Base-by-base conservation (phyloP, 2,329 filamentous ascomycete species). In the Ophiostoma piceae region DNA sequence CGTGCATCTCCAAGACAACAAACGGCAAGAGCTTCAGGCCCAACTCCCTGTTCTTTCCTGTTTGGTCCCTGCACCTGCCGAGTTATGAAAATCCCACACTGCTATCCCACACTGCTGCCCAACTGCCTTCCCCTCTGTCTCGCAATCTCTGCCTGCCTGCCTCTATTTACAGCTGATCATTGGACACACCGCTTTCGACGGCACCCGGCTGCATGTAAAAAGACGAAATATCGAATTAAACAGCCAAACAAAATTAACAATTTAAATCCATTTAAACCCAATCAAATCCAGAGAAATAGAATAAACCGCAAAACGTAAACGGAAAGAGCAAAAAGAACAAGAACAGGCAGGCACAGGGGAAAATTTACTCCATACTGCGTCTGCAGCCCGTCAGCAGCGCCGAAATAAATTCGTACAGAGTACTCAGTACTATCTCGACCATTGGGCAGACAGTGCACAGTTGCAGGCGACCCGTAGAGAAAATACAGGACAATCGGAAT, bases 1-100 rank as follows among this genome's bases (percentile, higher is more conserved):
- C 62, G 62, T 65, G 35, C 62, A 65, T 65, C 62, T 65, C 62
- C 62, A 65, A 65, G 62, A 65, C 62, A 65, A 65, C 62, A 65
- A 41, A 65, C 62, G 60, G 51, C 51, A 62, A 29, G 57, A 57
- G 57, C 57, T 62, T 32, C 57, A 62, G 57, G 57, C 26, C 32
- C 60, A 64, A 35, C 60, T 64, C 26, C 60, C 60, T 32, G 60
- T 64, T 35, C 60, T 57, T 57, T 57, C 22, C 51, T 26, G n/a
- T 57, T 57, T 19, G 43, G 43, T 47, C 43, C 51, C 51, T 57
- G 51, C 51, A 57, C 26, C n/a, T 57, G n/a, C 51, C n/a, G 19
- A 54, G 3, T 22, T 54, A n/a, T 54, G 35, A 35, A 41, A 41
- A 41, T 41, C 11, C 39, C 39, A 41, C 8, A 41, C 12, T 3